A percentile compares a stretch with the other conserved stretches of the same genome.
Evolutionary conservation across 495 filamentous ascomycete species (phyloP).

Genomic region (Xylaria bambusicola): DNA sequence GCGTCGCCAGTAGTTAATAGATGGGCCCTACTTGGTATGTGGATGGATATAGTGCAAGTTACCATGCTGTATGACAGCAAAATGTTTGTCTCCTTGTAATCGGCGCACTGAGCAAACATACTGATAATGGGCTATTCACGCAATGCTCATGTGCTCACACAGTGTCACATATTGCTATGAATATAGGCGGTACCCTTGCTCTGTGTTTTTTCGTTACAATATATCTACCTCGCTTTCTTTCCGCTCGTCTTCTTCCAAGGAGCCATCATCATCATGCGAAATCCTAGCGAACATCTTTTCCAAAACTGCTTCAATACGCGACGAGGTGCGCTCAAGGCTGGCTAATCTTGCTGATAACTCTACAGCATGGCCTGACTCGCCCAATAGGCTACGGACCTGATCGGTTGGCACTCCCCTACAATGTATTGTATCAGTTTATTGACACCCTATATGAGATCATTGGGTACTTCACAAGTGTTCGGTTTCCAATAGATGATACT

Average conservation of each 20-base stretch:
- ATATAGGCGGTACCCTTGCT: neutral
- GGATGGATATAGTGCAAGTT: no score
- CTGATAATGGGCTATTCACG: neutral
- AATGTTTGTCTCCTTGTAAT: neutral
- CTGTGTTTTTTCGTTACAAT: neutral
- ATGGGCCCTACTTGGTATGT: no score
- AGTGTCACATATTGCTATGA: neutral
- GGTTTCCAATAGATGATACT: neutral
- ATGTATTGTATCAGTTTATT: neutral
- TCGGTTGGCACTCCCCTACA: slow-evolving; percentile 23
- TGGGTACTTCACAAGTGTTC: neutral
- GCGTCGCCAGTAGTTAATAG: no score
- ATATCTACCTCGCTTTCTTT: slow-evolving; percentile 2
- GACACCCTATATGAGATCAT: neutral
- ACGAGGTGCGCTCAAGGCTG: slow-evolving; percentile 35
- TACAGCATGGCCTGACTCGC: slow-evolving; percentile 35
- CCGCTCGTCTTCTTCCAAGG: neutral
- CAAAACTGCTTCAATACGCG: slow-evolving; percentile 40
- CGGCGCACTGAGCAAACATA: no score
- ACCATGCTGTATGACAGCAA: neutral
- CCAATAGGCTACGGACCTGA: slow-evolving; percentile 37
- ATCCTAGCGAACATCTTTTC: slow-evolving; percentile 25
- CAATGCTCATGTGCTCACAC: neutral
- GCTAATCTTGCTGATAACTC: slow-evolving; percentile 34
- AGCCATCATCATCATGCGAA: slow-evolving; percentile 8